Conservation (phyloP, 495 filamentous ascomycete species). For the Parmelia sp. region DNA sequence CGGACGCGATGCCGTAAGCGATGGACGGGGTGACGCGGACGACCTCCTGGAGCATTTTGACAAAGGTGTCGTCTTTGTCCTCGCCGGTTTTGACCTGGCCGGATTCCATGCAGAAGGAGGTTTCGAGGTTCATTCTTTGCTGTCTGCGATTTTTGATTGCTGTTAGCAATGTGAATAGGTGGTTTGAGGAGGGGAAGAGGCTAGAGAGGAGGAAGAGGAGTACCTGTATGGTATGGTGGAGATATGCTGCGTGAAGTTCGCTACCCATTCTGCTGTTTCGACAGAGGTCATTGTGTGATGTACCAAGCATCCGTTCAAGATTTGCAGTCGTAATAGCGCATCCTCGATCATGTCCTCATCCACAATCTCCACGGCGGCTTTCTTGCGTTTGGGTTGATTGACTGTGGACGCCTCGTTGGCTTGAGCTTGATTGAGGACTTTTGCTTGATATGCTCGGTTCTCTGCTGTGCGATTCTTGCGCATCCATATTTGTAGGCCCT, state of each 20-base stretch:
- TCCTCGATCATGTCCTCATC: constrained; percentile 70
- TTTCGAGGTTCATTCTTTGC: constrained; percentile 45
- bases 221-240: constrained; percentile 67
- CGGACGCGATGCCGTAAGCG: constrained; percentile 60
- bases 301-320: constrained; percentile 59
- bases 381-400: constrained; percentile 25
- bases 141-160: constrained; percentile 28
- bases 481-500: constrained; percentile 62
- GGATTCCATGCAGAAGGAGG: constrained; percentile 74
- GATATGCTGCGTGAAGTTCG: constrained; percentile 74
- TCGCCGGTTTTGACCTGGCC: constrained; percentile 75
- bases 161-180: not conserved
- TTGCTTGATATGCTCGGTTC: constrained; percentile 60
- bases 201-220: constrained; percentile 1
- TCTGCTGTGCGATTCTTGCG: constrained; percentile 61
- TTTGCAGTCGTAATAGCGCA: constrained; percentile 65
- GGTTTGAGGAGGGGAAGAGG: not conserved
- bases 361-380: constrained; percentile 31
- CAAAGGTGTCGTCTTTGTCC: constrained; percentile 60
- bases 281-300: constrained; percentile 58
- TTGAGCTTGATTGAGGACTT: constrained; percentile 52
- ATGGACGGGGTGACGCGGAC: constrained; percentile 64
- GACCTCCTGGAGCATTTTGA: constrained; percentile 75
- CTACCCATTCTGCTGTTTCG: constrained; percentile 73
- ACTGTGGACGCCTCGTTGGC: constrained; percentile 15